Base-by-base conservation (phyloP, 192 early-diverging fungal genomes). In the Coemansia sp. region DNA sequence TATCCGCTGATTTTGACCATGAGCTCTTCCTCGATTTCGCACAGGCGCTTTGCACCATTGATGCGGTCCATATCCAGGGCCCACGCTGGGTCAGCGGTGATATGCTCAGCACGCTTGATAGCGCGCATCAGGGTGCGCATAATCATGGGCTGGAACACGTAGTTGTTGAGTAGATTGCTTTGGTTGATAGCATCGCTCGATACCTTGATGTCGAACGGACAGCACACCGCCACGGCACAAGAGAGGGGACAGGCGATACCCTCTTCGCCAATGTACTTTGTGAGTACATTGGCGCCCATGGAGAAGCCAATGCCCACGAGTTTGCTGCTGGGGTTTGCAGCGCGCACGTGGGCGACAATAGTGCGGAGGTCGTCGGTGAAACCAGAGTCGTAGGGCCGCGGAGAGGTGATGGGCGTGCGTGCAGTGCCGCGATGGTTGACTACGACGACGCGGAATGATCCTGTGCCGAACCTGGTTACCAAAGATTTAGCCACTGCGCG, bases 401-500 rank as follows among this genome's bases (percentile, higher is more conserved):
- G 65, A 9, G 92, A 88, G 3, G 86, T 91, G 9, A 99, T 68
- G 10, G 91, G 86, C 2, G 91, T 89, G 25, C 86, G 85, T 6
- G 89, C 93, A 56, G 94, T 94, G 4, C 95, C 97, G n/a, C 97
- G 85, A 59, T 88, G 88, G 85, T 98, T 98, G 51, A 91, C 79
- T 14, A 96, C 94, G 0, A 92, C 93, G 7, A 86, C 86, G 19
- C 87, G 83, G 62, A 90, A 90, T 12, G 83, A 20, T 1, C 47
- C 79, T 20, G 72, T 62, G 4, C 11, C 27, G 12, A 79, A 79
- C 10, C 65, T 57, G 25, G 41, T 61, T 0, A 84, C 87, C 70
- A 92, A 81, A 29, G 69, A 57, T 65, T 91, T 85, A 19, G 92
- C 85, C 58, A 95, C 40, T 12, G 87, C 87, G 2, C 90, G 86